Evolutionary conservation across 257 asterid genomes (phyloP).

Genomic region (Lycium barbarum): DNA sequence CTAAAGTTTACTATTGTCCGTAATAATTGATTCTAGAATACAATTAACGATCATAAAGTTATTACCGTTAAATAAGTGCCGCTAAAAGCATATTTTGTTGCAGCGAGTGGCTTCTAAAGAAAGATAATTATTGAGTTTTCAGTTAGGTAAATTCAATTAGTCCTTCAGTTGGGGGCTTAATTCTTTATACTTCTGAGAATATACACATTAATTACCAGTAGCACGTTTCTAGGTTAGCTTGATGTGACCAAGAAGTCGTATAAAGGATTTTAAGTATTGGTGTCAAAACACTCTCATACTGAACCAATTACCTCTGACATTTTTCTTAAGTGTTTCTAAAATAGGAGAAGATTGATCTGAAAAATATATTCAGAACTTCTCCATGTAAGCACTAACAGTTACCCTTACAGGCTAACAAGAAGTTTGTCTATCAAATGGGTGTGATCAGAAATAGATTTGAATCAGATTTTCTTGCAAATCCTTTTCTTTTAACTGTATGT

Average conservation of each 20-base stretch:
- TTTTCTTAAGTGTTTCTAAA: neutral
- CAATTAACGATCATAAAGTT: too few relatives aligned
- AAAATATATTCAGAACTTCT: neutral
- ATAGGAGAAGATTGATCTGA: conserved; percentile 5
- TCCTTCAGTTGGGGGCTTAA: neutral
- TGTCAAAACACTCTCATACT: neutral
- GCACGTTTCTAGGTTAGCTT: conserved; percentile 18
- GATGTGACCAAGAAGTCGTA: neutral
- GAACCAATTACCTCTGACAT: neutral
- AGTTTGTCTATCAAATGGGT: neutral
- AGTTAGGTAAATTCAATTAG: conserved; percentile 13
- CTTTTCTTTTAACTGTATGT: neutral
- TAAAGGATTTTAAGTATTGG: neutral
- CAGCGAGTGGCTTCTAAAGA: conserved; percentile 5
- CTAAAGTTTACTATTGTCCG: too few relatives aligned
- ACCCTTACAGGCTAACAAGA: neutral
- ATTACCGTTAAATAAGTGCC: too few relatives aligned
- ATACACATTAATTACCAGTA: neutral
- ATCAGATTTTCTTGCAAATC: neutral
- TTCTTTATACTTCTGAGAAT: neutral
- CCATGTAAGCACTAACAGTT: neutral
- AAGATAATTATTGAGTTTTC: neutral
- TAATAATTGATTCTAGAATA: too few relatives aligned
- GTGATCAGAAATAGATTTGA: neutral
- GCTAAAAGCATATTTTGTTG: too few relatives aligned